These are phyloP conservation scores for Breviolum minutum DNA, from an alignment of 73 alveolate genomes.

Conservation along the genomic window DNA sequence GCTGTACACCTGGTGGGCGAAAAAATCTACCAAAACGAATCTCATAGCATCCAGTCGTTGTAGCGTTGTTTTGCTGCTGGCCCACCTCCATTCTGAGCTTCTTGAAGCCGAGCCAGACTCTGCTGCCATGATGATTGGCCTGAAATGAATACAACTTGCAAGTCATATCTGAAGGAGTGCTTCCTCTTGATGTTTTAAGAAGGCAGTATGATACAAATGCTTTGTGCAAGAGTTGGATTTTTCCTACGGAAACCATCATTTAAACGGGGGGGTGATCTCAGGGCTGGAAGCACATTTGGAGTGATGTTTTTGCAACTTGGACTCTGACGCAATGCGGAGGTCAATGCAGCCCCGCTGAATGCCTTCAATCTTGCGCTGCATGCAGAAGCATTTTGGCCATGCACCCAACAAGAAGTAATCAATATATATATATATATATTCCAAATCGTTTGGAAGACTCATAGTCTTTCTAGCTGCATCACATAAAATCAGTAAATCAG, in stretches of 20 bases:
- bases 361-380: not conserved
- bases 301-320: not conserved
- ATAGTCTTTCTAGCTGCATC: no score
- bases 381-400: not conserved
- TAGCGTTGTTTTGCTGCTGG: not conserved
- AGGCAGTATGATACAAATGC: not conserved
- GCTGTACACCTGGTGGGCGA: constrained; percentile 22
- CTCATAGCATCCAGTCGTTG: not conserved
- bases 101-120: constrained; percentile 6
- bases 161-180: not conserved
- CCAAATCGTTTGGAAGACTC: no score
- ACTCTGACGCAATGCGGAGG: not conserved
- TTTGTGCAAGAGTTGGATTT: no score
- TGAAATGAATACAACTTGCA: not conserved
- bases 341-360: constrained; percentile 18
- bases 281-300: no score
- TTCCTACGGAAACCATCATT: no score
- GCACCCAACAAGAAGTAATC: no score
- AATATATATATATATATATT: no score
- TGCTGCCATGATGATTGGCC: constrained; percentile 27
- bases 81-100: not conserved
- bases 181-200: not conserved
- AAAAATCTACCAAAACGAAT: not conserved
- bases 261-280: no score
- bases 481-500: no score